These are phyloP conservation scores for Aureobasidium sp. DNA, from an alignment of 2,329 filamentous ascomycete genomes.

Conservation along the genomic window DNA sequence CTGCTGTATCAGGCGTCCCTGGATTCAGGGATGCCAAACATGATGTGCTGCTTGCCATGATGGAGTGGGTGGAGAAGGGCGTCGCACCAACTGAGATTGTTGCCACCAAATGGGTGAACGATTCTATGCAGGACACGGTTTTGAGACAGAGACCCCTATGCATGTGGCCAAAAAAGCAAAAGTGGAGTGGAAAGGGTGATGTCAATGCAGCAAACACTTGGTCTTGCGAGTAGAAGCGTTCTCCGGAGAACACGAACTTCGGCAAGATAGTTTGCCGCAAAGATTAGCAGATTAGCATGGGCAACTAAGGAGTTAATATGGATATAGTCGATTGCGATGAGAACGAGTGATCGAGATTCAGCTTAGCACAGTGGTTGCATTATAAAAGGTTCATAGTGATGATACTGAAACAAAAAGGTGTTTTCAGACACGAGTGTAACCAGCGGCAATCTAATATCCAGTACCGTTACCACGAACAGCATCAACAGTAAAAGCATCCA, in stretches of 20 bases:
- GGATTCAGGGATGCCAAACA: slow-evolving; percentile 26
- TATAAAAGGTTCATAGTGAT: too few relatives aligned
- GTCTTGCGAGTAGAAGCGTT: slow-evolving; percentile 11
- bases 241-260: too few relatives aligned
- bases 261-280: too few relatives aligned
- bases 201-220: slow-evolving; percentile 23
- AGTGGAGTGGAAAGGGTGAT: slow-evolving; percentile 22
- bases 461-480: not conserved
- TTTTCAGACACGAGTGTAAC: not conserved
- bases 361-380: too few relatives aligned
- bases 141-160: slow-evolving; percentile 29
- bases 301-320: too few relatives aligned
- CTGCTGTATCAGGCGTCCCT: slow-evolving; percentile 22
- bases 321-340: too few relatives aligned
- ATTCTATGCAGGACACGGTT: slow-evolving; percentile 23
- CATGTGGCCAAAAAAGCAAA: slow-evolving; percentile 25
- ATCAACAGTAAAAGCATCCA: not conserved
- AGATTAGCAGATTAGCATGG: too few relatives aligned
- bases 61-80: slow-evolving; percentile 32
- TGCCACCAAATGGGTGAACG: slow-evolving; percentile 29
- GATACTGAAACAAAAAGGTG: too few relatives aligned
- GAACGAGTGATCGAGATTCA: too few relatives aligned
- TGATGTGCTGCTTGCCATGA: slow-evolving; percentile 28
- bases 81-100: slow-evolving; percentile 29
- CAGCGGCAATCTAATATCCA: not conserved